These are phyloP conservation scores for Colletotrichum nymphaeae DNA, from an alignment of 2,329 filamentous ascomycete genomes.

Conservation along the genomic window DNA sequence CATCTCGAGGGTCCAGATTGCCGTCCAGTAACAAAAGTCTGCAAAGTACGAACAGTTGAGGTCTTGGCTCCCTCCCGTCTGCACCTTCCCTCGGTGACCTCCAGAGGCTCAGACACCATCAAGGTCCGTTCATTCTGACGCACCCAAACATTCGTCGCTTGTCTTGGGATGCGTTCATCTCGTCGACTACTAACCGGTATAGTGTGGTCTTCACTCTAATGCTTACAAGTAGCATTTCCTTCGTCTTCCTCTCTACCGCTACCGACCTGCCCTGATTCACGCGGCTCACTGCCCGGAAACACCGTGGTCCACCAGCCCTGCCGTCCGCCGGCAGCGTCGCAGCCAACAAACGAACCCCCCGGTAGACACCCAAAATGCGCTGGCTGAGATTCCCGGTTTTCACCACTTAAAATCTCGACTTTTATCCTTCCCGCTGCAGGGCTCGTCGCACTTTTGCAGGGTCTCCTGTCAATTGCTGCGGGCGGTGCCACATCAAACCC, in stretches of 20 bases:
- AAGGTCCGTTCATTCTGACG: background rate
- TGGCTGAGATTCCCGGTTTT: constrained; percentile 27
- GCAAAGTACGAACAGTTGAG: background rate
- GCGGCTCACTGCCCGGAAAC: constrained; percentile 15
- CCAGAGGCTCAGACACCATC: background rate
- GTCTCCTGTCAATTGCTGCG: background rate
- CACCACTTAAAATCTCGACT: constrained; percentile 15
- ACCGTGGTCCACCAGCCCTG: constrained; percentile 23
- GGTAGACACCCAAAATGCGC: constrained; percentile 11
- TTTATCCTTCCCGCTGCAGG: constrained; percentile 23
- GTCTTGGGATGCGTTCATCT: background rate
- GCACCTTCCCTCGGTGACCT: background rate
- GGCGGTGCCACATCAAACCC: constrained; percentile 11
- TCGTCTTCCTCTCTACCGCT: background rate
- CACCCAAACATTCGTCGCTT: background rate
- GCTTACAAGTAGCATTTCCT: background rate
- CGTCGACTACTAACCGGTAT: background rate
- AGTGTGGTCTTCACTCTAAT: background rate
- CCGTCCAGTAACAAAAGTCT: background rate
- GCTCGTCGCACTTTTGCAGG: constrained; percentile 16
- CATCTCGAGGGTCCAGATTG: background rate
- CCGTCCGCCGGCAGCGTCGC: constrained; percentile 26
- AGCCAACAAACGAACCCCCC: constrained; percentile 7
- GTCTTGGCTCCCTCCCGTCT: constrained; percentile 13
- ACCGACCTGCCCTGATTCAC: constrained; percentile 26